phyloP scores from a whole-genome alignment of 2,329 filamentous ascomycete genomes.

The Epichloe gansuensis region DNA sequence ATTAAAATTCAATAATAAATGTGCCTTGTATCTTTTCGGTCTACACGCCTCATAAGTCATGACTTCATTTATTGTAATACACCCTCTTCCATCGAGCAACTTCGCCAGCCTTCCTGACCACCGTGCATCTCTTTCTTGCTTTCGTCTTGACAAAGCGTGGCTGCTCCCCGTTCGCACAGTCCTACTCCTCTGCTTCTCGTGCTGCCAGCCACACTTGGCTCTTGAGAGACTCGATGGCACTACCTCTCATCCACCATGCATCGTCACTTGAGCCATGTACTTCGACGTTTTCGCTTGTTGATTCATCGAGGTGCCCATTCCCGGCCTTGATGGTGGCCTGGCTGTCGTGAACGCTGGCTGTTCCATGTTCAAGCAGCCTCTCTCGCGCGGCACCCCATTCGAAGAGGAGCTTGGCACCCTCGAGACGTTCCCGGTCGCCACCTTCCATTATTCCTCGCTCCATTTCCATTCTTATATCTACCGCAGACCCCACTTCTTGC shows the following conservation, averaged over 20 bases:
- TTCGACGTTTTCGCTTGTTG: conserved; percentile 12
- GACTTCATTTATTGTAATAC: not conserved
- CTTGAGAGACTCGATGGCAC: conserved; percentile 42
- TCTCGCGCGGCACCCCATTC: conserved; percentile 41
- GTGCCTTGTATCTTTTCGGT: not conserved
- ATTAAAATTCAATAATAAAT: not conserved
- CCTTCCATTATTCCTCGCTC: conserved; percentile 33
- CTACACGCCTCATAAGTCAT: not conserved
- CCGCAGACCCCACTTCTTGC: conserved; percentile 35
- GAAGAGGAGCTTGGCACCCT: conserved; percentile 41
- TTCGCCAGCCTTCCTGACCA: not conserved
- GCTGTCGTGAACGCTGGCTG: conserved; percentile 18
- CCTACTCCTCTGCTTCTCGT: conserved; percentile 20
- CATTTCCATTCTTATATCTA: conserved; percentile 63
- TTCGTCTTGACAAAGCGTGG: not conserved
- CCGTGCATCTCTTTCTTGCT: not conserved
- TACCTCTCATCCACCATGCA: conserved; percentile 44
- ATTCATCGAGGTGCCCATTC: conserved; percentile 13
- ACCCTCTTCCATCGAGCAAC: not conserved
- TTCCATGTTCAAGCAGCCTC: conserved; percentile 15
- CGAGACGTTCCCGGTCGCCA: conserved; percentile 28
- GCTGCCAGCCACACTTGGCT: conserved; percentile 41
- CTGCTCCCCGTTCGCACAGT: not conserved
- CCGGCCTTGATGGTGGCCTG: conserved; percentile 21
- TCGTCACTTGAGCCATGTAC: conserved; percentile 14